Evolutionary conservation across 1,284 basidiomycete genomes (phyloP), one percentile per base, ranked within the genome.

Genomic region (Rhodotorula sp.): DNA sequence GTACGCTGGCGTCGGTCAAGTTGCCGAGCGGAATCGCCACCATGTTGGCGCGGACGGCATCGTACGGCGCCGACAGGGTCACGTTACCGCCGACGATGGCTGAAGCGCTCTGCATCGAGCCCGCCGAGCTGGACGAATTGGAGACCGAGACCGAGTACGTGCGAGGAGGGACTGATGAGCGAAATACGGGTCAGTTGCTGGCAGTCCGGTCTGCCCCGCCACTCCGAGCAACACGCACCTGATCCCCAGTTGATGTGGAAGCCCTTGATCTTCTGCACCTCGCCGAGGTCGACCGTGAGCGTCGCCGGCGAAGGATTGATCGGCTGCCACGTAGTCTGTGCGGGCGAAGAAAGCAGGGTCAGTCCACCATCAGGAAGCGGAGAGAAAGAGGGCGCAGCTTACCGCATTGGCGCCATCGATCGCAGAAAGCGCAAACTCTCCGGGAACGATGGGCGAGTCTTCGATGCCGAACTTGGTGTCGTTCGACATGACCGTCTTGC

Each of bases 401-500:
- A 72, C 70, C 3, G 74, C 69, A 56, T 79, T 79, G 5, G 77
- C 72, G n/a, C 79, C 79, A 49, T 80, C 79, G n/a, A 76, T 69
- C 12, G 78, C 77, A 3, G 74, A 70, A 26, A 78, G 60, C 3
- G 69, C 72, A 65, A 72, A 79, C 29, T 78, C 75, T 18, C 78
- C 77, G 1, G 77, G 77, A 0, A 76, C 72, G 59, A 71, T 71
- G 18, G 57, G 54, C n/a, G 59, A 31, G 16, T 70, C 39, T 3
- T 56, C 67, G 47, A 59, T 21, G 29, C 57, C 62, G 52, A 76
- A 76, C 4, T 47, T 12, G 5, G 68, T 68, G 58, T 76, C 74
- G 65, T 69, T 62, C 5, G 46, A n/a, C 34, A 71, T 39, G 26
- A 69, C 63, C 0, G 58, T 48, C 21, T 64, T 64, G 66, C 79